These are phyloP conservation scores for Malassezia furfur DNA, from an alignment of 1,284 basidiomycete genomes.

Conservation along the genomic window DNA sequence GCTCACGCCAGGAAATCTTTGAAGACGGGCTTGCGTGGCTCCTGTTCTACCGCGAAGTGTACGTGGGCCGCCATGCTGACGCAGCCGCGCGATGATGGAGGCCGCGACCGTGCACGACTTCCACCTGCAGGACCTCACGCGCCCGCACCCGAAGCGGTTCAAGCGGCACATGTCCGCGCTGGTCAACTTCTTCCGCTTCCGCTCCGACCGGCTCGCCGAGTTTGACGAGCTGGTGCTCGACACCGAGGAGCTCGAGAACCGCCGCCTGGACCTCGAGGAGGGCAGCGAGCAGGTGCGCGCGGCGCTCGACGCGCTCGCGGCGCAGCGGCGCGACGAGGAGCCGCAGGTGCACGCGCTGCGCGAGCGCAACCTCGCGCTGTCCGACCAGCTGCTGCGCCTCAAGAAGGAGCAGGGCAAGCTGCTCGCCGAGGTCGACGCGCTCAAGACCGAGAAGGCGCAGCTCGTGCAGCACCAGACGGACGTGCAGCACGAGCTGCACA, in stretches of 20 bases:
- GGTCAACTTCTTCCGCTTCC: conserved; percentile 46
- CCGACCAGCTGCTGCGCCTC: conserved; percentile 57
- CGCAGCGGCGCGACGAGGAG: conserved; percentile 53
- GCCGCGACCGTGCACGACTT: conserved; percentile 41
- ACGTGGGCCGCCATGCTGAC: not conserved
- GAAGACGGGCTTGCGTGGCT: conserved; percentile 36
- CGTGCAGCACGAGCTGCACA: conserved; percentile 30
- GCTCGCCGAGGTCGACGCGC: conserved; percentile 28
- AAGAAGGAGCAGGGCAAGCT: conserved; percentile 28
- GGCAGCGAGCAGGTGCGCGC: conserved; percentile 56
- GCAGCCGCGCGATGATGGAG: conserved; percentile 38
- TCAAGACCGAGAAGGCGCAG: conserved; percentile 26
- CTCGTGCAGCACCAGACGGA: conserved; percentile 31
- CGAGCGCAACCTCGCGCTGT: conserved; percentile 68
- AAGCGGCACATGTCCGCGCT: conserved; percentile 42
- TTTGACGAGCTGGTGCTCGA: conserved; percentile 59
- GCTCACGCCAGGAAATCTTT: conserved; percentile 20
- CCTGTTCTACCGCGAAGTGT: conserved; percentile 39
- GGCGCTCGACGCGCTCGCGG: conserved; percentile 45
- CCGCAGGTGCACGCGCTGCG: conserved; percentile 61
- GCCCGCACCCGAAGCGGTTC: conserved; percentile 41
- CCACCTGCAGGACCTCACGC: conserved; percentile 38
- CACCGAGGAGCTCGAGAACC: conserved; percentile 57
- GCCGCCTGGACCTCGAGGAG: conserved; percentile 54
- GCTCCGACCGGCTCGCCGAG: conserved; percentile 49